phyloP scores from a whole-genome alignment of 345 rosid genomes.

The Lepidium aucheri region DNA sequence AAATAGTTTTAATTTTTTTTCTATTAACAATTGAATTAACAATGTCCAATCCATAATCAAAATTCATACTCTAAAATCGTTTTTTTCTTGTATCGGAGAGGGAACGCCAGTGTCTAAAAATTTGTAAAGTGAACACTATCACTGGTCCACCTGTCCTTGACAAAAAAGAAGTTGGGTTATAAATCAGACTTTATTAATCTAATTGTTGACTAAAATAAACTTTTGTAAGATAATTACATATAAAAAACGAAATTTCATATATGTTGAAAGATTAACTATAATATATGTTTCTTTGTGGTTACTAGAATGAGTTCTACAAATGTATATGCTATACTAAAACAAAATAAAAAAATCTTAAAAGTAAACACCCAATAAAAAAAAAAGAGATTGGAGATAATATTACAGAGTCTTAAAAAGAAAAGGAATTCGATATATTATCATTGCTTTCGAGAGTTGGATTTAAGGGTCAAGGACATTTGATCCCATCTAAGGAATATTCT shows the following conservation, averaged over 20 bases:
- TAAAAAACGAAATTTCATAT: not conserved
- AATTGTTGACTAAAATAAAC: not conserved
- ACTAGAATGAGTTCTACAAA: not conserved
- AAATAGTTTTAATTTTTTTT: too few relatives aligned
- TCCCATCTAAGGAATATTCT: conserved; percentile 20
- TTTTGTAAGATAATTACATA: not conserved
- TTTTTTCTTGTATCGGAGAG: too few relatives aligned
- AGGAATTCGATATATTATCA: too few relatives aligned
- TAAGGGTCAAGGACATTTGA: conserved; percentile 13
- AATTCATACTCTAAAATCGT: too few relatives aligned
- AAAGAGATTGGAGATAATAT: not conserved
- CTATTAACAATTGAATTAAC: too few relatives aligned
- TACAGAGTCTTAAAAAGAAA: not conserved
- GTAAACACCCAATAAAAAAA: not conserved
- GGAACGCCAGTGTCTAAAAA: too few relatives aligned
- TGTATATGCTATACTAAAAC: not conserved
- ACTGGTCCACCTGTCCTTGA: too few relatives aligned
- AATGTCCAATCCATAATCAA: too few relatives aligned
- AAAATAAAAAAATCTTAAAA: not conserved
- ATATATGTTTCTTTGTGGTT: not conserved
- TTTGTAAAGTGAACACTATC: too few relatives aligned
- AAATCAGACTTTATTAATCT: too few relatives aligned
- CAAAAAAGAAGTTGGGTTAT: too few relatives aligned
- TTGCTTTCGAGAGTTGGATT: not conserved
- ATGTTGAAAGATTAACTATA: not conserved